Base-by-base conservation (phyloP, 1,284 basidiomycete species). In the Ustilago cynodontis region DNA sequence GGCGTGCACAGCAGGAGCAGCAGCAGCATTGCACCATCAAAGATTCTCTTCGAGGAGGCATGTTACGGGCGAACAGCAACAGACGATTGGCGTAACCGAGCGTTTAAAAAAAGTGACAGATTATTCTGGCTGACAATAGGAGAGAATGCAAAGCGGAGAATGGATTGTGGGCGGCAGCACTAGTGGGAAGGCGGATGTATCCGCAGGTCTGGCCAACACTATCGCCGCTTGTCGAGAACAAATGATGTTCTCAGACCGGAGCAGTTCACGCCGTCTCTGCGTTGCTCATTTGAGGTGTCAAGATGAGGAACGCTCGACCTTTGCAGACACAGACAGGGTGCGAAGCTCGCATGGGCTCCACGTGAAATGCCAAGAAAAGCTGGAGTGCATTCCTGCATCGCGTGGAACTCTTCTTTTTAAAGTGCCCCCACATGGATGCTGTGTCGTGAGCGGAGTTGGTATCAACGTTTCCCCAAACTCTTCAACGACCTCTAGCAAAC, bases 381-480 rank as follows among this genome's bases (percentile, higher is more conserved):
- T 51, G 52, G 53, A 56, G 60, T 50, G 14, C 9, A 56, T 56
- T 37, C 53, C 20, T 49, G 47, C 24, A 24, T 41, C 47, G 61
- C 47, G 20, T 57, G 43, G 55, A 57, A 57, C 9, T 26, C 31
- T 54, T 18, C 31, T 29, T 13, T 22, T n/a, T 22, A 11, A 11
- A 45, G 43, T 49, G 47, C 47, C 47, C n/a, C n/a, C 41, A 37
- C 35, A 13, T 37, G 8, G 14, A 37, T 20, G 6, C 41, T n/a
- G 7, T 43, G 7, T 43, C n/a, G n/a, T n/a, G 3, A 43, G 41
- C 41, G 41, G 41, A 43, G 41, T 20, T 16, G 41, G 41, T 8
- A 43, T 8, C 5, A 16, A 37, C n/a, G 41, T 20, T 43, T 43
- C 20, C n/a, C 20, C 41, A 22, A 7, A 8, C 41, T 20, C 37